A percentile compares a stretch with the other conserved stretches of the same genome.
Conservation (phyloP, 306 rosid genomes). For the Chamaecrista fasciculata region DNA sequence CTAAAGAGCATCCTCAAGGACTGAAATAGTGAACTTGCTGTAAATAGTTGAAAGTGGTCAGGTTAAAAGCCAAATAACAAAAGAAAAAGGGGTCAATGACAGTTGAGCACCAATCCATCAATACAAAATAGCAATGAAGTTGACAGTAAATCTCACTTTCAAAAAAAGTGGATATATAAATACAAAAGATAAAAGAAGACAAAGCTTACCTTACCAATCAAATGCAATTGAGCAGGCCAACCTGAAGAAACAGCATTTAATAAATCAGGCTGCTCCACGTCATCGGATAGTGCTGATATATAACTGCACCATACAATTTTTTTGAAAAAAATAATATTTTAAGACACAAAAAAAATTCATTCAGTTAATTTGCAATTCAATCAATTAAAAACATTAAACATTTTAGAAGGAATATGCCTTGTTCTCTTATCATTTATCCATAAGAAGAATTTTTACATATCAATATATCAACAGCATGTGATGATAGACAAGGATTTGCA, state of each 20-base stretch:
- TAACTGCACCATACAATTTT: no score
- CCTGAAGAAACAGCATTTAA: slow-evolving; percentile 69
- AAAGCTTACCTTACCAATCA: slow-evolving; percentile 87
- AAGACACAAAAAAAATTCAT: background rate
- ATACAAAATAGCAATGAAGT: background rate
- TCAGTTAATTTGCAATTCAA: slow-evolving; percentile 5
- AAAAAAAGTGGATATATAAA: background rate
- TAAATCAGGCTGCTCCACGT: slow-evolving; percentile 52
- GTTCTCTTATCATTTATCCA: slow-evolving; percentile 17
- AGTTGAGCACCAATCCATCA: slow-evolving; percentile 9
- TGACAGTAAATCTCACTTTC: slow-evolving; percentile 7
- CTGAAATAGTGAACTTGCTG: background rate
- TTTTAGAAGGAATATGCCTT: slow-evolving; percentile 9
- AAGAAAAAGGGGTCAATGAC: background rate
- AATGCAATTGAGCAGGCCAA: slow-evolving; percentile 90
- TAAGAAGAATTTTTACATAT: no score
- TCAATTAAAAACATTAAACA: background rate
- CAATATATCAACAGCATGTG: background rate
- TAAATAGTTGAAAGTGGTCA: background rate
- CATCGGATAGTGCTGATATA: slow-evolving; percentile 85
- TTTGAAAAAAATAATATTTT: background rate
- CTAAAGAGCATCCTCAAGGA: slow-evolving; percentile 19
- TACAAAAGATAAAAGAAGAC: slow-evolving; percentile 3
- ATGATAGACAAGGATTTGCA: slow-evolving; percentile 13
- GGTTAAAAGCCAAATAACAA: slow-evolving; percentile 1